Percentiles rank a stretch among this genome's conserved stretches.
Conservation (phyloP, 345 rosid genomes). For the Noccaea caerulescens region DNA sequence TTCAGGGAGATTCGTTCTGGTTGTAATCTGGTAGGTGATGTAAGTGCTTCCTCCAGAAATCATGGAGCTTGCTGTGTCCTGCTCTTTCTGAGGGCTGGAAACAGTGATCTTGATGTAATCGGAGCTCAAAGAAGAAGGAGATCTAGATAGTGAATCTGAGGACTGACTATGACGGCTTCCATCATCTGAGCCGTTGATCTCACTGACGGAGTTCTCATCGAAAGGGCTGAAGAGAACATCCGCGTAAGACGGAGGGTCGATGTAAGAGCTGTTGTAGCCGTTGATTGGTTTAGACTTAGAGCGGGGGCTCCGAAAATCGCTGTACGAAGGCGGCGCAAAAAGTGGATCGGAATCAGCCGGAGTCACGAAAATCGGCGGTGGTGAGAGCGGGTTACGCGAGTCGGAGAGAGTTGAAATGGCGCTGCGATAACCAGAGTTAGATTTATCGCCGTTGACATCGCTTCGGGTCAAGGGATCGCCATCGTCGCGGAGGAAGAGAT, state of each 20-base stretch:
- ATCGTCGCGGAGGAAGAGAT: constrained; percentile 57
- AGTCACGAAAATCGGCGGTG: constrained; percentile 47
- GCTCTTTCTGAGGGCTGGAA: constrained; percentile 88
- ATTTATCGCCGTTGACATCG: constrained; percentile 33
- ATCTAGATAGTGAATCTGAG: constrained; percentile 52
- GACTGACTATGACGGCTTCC: constrained; percentile 49
- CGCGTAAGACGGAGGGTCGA: constrained; percentile 91
- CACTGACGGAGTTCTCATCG: constrained; percentile 57
- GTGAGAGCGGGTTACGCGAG: constrained; percentile 58
- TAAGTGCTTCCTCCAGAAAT: constrained; percentile 77
- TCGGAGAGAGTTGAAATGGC: constrained; percentile 64
- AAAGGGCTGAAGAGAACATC: constrained; percentile 85
- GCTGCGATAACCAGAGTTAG: constrained; percentile 59
- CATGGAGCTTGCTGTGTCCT: constrained; percentile 66
- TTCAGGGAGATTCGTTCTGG: constrained; percentile 74
- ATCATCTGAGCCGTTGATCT: constrained; percentile 65
- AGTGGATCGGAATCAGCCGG: constrained; percentile 85
- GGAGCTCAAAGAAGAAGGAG: constrained; percentile 58
- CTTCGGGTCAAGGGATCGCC: constrained; percentile 39
- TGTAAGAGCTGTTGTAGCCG: constrained; percentile 55
- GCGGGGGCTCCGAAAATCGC: constrained; percentile 45
- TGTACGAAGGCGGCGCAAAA: constrained; percentile 46
- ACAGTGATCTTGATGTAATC: constrained; percentile 82
- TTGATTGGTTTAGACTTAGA: constrained; percentile 32
- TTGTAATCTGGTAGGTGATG: constrained; percentile 74